Percentiles rank a stretch among this genome's conserved stretches.
Evolutionary conservation across 192 early-diverging fungal species (phyloP).

Genomic region (Lunasporangiospora selenospora): DNA sequence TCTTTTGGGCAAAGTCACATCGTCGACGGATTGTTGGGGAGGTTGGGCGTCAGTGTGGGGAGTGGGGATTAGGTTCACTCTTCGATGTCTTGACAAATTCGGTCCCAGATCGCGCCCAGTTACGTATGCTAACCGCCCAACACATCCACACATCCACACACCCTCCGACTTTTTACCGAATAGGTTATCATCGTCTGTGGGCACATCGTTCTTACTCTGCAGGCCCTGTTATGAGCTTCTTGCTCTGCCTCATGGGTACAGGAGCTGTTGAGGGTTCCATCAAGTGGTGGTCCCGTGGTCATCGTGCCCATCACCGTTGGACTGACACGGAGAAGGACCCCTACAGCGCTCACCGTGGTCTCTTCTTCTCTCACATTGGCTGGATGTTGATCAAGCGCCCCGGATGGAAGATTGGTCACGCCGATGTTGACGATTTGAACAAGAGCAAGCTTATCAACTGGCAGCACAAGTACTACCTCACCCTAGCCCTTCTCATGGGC

Average conservation of each 20-base stretch:
- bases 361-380: constrained; percentile 80
- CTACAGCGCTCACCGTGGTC: constrained; percentile 78
- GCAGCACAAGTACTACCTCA: constrained; percentile 80
- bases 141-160: not conserved
- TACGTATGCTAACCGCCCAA: not conserved
- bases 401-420: constrained; percentile 69
- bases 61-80: not conserved
- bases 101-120: not conserved
- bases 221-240: constrained; percentile 58
- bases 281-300: constrained; percentile 83
- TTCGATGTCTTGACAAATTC: not conserved
- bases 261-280: constrained; percentile 82
- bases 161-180: not conserved
- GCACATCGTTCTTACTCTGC: constrained; percentile 77
- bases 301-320: constrained; percentile 86
- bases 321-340: constrained; percentile 63
- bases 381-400: constrained; percentile 85
- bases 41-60: not conserved
- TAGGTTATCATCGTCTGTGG: constrained; percentile 84
- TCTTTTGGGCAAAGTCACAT: not conserved
- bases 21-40: not conserved
- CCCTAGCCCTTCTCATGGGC: constrained; percentile 71
- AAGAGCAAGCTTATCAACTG: constrained; percentile 74
- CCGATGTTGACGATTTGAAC: constrained; percentile 80
- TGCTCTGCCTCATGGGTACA: constrained; percentile 65